A percentile compares a stretch with the other conserved stretches of the same genome.
These are phyloP conservation scores for Aspergillus pseudoterreus DNA, from an alignment of 2,329 filamentous ascomycete genomes.

Conservation along the genomic window DNA sequence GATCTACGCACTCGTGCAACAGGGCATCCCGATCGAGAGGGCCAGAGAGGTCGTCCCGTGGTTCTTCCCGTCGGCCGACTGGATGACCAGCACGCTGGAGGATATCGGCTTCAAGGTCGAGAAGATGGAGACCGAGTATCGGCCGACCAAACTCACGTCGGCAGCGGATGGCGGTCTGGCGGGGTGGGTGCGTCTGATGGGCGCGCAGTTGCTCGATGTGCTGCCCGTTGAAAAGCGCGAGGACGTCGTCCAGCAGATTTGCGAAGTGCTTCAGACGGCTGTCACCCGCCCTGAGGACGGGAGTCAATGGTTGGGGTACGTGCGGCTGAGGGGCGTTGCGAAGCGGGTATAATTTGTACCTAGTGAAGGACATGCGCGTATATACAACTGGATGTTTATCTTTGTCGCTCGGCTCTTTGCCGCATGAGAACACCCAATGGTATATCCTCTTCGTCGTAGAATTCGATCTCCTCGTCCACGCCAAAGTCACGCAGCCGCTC, in stretches of 20 bases:
- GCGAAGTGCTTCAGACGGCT: conserved; percentile 53
- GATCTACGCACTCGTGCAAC: conserved; percentile 48
- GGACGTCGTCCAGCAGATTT: conserved; percentile 51
- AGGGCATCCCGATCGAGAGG: conserved; percentile 49
- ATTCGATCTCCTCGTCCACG: conserved; percentile 62
- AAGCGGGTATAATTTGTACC: conserved; percentile 21
- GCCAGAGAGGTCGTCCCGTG: conserved; percentile 56
- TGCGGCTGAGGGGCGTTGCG: conserved; percentile 43
- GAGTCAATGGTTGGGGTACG: conserved; percentile 48
- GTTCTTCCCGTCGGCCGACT: conserved; percentile 67
- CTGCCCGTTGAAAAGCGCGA: conserved; percentile 50
- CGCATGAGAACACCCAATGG: conserved; percentile 54
- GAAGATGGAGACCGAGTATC: conserved; percentile 59
- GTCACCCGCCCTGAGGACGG: conserved; percentile 57
- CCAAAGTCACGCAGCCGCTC: conserved; percentile 62
- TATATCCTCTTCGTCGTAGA: conserved; percentile 61
- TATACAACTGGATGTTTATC: background rate
- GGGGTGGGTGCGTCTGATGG: conserved; percentile 66
- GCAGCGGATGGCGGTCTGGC: conserved; percentile 52
- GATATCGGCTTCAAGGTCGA: conserved; percentile 47
- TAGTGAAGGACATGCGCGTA: background rate
- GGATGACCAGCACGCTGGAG: conserved; percentile 46
- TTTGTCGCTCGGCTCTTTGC: conserved; percentile 24
- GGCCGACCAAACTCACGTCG: conserved; percentile 54
- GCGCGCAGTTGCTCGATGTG: conserved; percentile 54